phyloP scores from a whole-genome alignment of 2,329 filamentous ascomycete species.

The Xylaria arbuscula region DNA sequence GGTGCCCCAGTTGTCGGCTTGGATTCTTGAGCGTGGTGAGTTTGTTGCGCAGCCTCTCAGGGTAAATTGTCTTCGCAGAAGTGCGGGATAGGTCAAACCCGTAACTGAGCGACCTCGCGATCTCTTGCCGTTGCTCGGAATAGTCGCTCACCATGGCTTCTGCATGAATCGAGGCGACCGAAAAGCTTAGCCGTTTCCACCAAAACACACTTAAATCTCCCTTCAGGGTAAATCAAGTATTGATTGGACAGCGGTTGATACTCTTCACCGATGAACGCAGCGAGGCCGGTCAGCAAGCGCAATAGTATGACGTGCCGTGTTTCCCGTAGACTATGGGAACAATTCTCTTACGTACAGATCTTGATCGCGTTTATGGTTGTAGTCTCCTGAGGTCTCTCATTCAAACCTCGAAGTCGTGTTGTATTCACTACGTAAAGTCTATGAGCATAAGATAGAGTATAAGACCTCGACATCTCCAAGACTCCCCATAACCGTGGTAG shows the following conservation, averaged over 20 bases:
- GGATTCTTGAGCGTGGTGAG: not conserved
- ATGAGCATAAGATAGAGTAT: not conserved
- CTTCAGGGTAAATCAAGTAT: not conserved
- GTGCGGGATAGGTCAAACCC: not conserved
- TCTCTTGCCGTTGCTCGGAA: conserved; percentile 13
- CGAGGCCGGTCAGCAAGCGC: conserved; percentile 9
- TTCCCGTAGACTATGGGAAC: conserved; percentile 4
- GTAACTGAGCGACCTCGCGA: conserved; percentile 6
- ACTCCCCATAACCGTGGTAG: too few relatives aligned
- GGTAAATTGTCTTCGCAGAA: not conserved
- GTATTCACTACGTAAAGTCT: not conserved
- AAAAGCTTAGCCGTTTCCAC: not conserved
- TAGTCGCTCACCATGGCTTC: not conserved
- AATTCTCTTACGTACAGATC: not conserved
- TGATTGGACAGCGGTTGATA: not conserved
- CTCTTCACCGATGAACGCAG: not conserved
- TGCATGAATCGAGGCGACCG: not conserved
- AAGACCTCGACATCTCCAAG: not conserved
- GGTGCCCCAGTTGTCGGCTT: not conserved
- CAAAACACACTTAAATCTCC: not conserved
- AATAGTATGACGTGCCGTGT: not conserved
- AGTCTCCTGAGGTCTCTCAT: not conserved
- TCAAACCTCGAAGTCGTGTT: not conserved
- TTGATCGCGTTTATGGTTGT: not conserved
- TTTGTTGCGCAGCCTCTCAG: not conserved